phyloP scores from a whole-genome alignment of 2,329 filamentous ascomycete genomes.

The Trichophyton verrucosum region DNA sequence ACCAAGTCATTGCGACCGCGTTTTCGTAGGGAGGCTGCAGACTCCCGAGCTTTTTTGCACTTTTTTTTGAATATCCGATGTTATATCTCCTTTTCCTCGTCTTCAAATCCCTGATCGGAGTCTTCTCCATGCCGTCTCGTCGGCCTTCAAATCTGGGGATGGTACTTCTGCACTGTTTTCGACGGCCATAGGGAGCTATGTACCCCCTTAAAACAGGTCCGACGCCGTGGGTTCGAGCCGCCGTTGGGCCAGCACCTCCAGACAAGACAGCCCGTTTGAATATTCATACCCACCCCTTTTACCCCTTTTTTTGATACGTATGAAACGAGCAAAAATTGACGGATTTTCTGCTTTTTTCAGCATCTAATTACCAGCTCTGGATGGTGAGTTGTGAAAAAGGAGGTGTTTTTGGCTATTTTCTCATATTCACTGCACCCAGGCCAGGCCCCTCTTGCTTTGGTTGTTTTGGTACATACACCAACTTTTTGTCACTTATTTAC shows the following conservation, averaged over 20 bases:
- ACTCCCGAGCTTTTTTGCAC: not conserved
- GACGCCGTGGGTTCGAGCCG: not conserved
- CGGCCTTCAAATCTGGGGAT: not conserved
- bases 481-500: too few relatives aligned
- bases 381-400: not conserved
- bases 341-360: not conserved
- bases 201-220: not conserved
- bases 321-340: too few relatives aligned
- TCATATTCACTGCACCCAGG: not conserved
- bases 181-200: not conserved
- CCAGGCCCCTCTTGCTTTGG: too few relatives aligned
- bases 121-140: not conserved
- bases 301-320: not conserved
- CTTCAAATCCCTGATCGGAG: not conserved
- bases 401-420: not conserved
- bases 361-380: not conserved
- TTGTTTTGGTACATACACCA: too few relatives aligned
- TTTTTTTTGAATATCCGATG: not conserved
- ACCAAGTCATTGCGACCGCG: conserved; percentile 4
- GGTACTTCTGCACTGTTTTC: not conserved
- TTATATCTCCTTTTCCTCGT: not conserved
- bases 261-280: not conserved
- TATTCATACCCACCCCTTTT: not conserved
- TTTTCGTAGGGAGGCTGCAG: not conserved
- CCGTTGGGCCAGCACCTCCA: not conserved